A percentile compares a stretch with the other conserved stretches of the same genome.
Evolutionary conservation across 805 yeast genomes (phyloP).

Genomic region (Suhomyces tanzawaensis): DNA sequence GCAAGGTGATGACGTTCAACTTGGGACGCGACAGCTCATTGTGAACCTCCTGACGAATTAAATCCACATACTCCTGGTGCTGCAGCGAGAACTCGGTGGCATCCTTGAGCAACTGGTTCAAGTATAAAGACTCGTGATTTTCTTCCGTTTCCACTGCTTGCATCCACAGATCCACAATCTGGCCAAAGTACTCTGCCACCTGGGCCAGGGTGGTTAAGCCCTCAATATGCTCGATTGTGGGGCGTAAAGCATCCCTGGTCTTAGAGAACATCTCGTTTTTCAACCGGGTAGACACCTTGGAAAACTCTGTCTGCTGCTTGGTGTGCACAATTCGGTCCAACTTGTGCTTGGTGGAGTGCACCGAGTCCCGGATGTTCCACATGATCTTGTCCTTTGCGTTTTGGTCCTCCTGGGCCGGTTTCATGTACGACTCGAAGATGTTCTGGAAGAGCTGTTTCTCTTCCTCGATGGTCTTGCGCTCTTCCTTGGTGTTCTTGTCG

Average conservation of each 20-base stretch:
- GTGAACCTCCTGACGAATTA: conserved; percentile 13
- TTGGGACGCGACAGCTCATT: conserved; percentile 22
- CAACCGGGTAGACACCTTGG: conserved; percentile 11
- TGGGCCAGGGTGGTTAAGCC: conserved; percentile 11
- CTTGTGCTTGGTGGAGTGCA: conserved; percentile 3
- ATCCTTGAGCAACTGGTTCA: conserved; percentile 13
- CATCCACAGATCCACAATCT: conserved; percentile 13
- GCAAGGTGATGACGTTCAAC: conserved; percentile 34
- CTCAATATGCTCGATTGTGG: conserved; percentile 22
- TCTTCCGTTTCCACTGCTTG: conserved; percentile 8
- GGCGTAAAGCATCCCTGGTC: conserved; percentile 17
- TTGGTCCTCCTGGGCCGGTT: conserved; percentile 10
- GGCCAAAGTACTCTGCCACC: conserved; percentile 17
- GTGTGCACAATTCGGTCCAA: conserved; percentile 6
- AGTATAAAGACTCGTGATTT: conserved; percentile 10
- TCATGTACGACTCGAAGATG: conserved; percentile 24
- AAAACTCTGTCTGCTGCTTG: conserved; percentile 5
- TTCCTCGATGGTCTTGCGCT: conserved; percentile 14
- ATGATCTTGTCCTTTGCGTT: conserved; percentile 6
- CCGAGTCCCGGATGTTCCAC: conserved; percentile 11
- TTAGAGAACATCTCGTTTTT: conserved; percentile 15
- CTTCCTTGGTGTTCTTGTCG: background rate
- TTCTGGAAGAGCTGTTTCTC: conserved; percentile 24
- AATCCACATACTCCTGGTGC: conserved; percentile 20
- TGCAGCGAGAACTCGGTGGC: conserved; percentile 12